Evolutionary conservation across 2,329 filamentous ascomycete species (phyloP).

Genomic region (Beauveria pseudobassiana): DNA sequence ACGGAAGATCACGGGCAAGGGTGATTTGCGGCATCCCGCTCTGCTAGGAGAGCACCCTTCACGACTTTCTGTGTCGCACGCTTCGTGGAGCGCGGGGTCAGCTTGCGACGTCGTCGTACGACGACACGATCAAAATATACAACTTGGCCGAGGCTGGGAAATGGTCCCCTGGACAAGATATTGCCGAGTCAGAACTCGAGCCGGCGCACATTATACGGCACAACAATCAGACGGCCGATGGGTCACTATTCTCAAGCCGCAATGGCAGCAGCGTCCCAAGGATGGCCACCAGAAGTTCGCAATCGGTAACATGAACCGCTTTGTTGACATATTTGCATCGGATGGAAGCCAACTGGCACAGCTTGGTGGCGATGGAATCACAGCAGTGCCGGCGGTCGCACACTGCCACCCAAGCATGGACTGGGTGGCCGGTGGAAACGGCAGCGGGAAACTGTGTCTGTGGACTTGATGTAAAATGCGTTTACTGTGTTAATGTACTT

Average conservation of each 20-base stretch:
- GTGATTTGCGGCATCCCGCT: conserved; percentile 52
- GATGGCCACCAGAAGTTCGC: conserved; percentile 81
- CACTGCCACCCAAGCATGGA: conserved; percentile 81
- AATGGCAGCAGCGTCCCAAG: conserved; percentile 77
- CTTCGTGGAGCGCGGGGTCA: conserved; percentile 84
- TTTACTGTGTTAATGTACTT: background rate
- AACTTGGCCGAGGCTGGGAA: conserved; percentile 56
- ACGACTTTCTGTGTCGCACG: conserved; percentile 81
- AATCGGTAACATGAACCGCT: conserved; percentile 96
- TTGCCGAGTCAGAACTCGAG: conserved; percentile 57
- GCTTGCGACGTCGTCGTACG: conserved; percentile 86
- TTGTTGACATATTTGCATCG: conserved; percentile 81
- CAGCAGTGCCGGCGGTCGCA: conserved; percentile 86
- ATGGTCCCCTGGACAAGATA: conserved; percentile 51
- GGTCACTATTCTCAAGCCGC: conserved; percentile 75
- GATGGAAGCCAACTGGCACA: conserved; percentile 84
- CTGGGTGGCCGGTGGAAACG: conserved; percentile 89
- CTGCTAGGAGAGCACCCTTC: conserved; percentile 77
- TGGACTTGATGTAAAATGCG: conserved; percentile 57
- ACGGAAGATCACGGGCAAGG: conserved; percentile 64
- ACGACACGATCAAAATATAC: conserved; percentile 92
- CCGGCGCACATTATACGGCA: conserved; percentile 66
- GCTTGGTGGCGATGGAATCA: conserved; percentile 80
- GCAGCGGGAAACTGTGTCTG: conserved; percentile 83
- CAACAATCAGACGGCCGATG: conserved; percentile 96